Evolutionary conservation across 352 stramenopile species (phyloP), one percentile per base, ranked within the genome.

Genomic region (Vaucheria bursata): DNA sequence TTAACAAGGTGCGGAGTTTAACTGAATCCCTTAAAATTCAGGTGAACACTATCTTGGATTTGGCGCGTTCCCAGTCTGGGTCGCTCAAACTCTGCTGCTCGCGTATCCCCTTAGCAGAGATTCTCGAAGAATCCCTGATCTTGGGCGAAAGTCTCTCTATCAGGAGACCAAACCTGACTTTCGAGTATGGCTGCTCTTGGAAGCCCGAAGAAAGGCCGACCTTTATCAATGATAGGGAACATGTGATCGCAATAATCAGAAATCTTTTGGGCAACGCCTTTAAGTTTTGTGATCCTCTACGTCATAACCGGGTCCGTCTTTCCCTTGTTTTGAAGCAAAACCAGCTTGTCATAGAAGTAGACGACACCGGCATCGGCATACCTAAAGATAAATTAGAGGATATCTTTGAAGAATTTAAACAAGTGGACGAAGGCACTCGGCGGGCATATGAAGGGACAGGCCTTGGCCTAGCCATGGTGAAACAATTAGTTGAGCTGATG

Each of bases 1-100:
- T 87, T 0, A 67, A 79, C n/a, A 74, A 50, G n/a, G n/a, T n/a
- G n/a, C n/a, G n/a, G n/a, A n/a, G n/a, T 8, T 79, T 71, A 4
- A 76, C 70, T 1, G 45, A 79, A 6, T 36, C 71, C 5, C 75
- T 97, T 5, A 85, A 96, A 64, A 92, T 92, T 59, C 75, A 96
- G 40, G 95, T 96, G 78, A 94, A 94, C 71, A 91, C 96, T 73
- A 91, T 96, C 38, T 67, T 97, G 18, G 91, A 96, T 73, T 87
- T 94, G 79, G 94, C 89, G 29, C 96, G 96, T 82, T 91, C 96
- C 34, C 91, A 97, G 82, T 90, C 90, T 72, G 92, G 92, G 0
- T 90, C 95, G 66, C 81, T 96, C 35, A 89, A 93, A 69, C 90
- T 95, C 29, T 91, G 92, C 36, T 85, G 87, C 12, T 18, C 38